Percentiles rank a stretch among this genome's conserved stretches.
phyloP scores from a whole-genome alignment of 345 rosid species.

The Pistacia atlantica region DNA sequence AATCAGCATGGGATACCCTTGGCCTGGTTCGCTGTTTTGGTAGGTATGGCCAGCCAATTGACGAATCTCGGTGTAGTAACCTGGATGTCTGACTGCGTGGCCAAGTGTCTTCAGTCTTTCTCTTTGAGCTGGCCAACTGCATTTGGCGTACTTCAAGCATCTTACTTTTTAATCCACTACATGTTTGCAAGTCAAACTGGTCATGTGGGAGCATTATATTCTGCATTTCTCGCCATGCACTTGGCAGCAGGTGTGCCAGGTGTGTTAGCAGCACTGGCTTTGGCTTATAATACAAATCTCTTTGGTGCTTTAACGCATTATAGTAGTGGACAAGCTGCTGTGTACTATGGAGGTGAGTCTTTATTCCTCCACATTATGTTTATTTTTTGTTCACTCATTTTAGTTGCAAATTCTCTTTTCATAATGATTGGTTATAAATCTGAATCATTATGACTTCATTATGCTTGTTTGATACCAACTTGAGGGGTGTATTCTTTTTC shows the following conservation, averaged over 20 bases:
- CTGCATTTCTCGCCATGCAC: conserved; percentile 99
- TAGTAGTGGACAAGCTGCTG: conserved; percentile 99
- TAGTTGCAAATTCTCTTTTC: neutral
- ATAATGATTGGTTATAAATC: neutral
- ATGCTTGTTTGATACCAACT: too few species aligned
- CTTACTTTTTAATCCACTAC: conserved; percentile 91
- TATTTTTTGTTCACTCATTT: neutral
- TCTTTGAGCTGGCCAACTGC: conserved; percentile 95
- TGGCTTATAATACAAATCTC: conserved; percentile 90
- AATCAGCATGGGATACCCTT: conserved; percentile 99
- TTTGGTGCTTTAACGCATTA: conserved; percentile 96
- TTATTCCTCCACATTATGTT: neutral
- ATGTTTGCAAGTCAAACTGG: conserved; percentile 98
- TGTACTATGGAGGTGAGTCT: conserved; percentile 83
- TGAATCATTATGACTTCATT: too few species aligned
- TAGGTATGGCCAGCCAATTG: conserved; percentile 95
- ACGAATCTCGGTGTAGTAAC: conserved; percentile 82
- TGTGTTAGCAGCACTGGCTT: conserved; percentile 73
- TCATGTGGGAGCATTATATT: conserved; percentile 89
- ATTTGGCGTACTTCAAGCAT: conserved; percentile 83
- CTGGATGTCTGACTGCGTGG: conserved; percentile 90
- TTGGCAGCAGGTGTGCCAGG: conserved; percentile 90
- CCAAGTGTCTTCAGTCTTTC: conserved; percentile 59
- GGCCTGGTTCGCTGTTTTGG: conserved; percentile 93
- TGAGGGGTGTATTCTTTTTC: neutral